Evolutionary conservation across 2,329 filamentous ascomycete genomes (phyloP), one percentile per base, ranked within the genome.

Genomic region (Coniochaeta ligniaria): DNA sequence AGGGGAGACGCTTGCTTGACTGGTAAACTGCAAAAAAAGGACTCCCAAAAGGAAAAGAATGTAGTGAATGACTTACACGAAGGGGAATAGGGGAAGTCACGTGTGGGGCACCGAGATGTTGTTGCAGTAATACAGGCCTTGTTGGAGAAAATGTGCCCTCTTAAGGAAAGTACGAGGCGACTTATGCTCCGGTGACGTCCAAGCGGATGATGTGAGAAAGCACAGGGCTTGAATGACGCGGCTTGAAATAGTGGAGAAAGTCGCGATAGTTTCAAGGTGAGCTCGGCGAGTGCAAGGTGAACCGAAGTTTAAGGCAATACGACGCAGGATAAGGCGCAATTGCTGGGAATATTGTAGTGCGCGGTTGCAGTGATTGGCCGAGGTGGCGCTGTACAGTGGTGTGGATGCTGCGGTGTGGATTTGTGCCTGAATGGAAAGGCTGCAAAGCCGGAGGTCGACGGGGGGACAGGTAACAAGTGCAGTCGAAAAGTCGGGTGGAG

Each of bases 401-500:
- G 57, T 47, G 38, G 38, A 22, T 59, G 43, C 33, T 52, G 36
- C 47, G 43, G 57, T 59, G 57, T 52, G 47, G 26, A 52, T 52
- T 52, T 26, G 47, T 52, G 47, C 47, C 47, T 52, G 47, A 31
- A 52, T 52, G 47, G 24, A 52, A 52, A 31, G 28, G 28, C 28
- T 31, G 28, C 5, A 31, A 47, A 26, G 43, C 43, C 43, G 43
- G 43, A 47, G 22, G 57, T 43, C 33, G 57, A 52, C 47, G 22
- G 47, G 47, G 45, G 47, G 47, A 52, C 47, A 52, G 16, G 43
- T 24, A 6, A 24, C 43, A 47, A 47, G 43, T 47, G 50, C 26
- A 56, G 54, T 56, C 31, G 54, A 56, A 56, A 62, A 54, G 20
- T 63, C 55, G 62, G 61, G 60, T 56, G 60, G 60, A 60, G 63